Conservation (phyloP, 2,329 filamentous ascomycete species). For the Aspergillus puulaauensis region DNA sequence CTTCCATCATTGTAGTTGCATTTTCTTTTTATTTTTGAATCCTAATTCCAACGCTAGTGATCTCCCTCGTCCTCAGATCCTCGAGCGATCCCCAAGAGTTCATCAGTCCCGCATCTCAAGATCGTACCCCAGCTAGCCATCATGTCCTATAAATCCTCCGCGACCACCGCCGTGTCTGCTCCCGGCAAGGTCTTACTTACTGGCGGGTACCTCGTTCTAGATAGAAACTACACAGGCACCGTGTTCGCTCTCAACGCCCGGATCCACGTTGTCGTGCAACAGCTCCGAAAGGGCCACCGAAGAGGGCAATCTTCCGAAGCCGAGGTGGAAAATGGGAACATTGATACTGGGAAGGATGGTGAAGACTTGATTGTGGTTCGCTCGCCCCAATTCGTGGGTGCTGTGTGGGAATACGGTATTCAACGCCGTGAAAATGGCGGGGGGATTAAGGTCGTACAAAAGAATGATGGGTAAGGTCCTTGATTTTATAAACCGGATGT, state of each 20-base stretch:
- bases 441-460: conserved; percentile 77
- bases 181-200: conserved; percentile 95
- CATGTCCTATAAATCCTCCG: conserved; percentile 20
- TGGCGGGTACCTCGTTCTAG: conserved; percentile 91
- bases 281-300: conserved; percentile 43
- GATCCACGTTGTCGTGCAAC: conserved; percentile 61
- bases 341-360: conserved; percentile 58
- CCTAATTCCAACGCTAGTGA: background rate
- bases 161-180: conserved; percentile 69
- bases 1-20: background rate
- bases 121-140: background rate
- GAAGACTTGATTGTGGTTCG: conserved; percentile 75
- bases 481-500: background rate
- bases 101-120: background rate
- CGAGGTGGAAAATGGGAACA: conserved; percentile 12
- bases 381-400: conserved; percentile 86
- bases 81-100: background rate
- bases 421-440: conserved; percentile 67
- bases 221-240: conserved; percentile 76
- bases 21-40: conserved; percentile 1
- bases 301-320: conserved; percentile 18
- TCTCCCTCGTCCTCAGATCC: background rate
- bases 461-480: conserved; percentile 36
- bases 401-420: conserved; percentile 85
- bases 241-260: conserved; percentile 65